Conservation (phyloP, 768 basidiomycete species). For the Cystobasidium ongulense region DNA sequence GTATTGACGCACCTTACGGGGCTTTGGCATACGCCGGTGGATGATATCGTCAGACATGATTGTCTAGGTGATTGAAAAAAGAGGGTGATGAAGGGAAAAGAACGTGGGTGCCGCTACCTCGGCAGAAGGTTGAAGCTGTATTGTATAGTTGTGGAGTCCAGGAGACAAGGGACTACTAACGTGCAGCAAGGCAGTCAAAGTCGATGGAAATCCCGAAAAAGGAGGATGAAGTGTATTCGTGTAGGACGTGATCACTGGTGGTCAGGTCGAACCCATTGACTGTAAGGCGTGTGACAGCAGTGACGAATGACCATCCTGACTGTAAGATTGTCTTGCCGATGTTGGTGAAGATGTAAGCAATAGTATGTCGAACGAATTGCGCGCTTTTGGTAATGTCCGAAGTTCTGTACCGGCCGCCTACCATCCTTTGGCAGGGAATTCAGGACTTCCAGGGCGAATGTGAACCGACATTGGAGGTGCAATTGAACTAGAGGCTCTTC, state of each 20-base stretch:
- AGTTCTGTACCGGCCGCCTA: not conserved
- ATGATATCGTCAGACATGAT: conserved; percentile 6
- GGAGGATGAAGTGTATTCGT: no score
- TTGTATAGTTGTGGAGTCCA: not conserved
- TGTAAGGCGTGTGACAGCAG: no score
- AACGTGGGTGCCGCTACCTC: not conserved
- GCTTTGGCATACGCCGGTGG: not conserved
- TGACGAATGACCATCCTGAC: no score
- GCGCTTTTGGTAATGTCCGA: no score
- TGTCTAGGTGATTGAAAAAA: not conserved
- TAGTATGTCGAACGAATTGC: no score
- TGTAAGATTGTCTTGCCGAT: no score
- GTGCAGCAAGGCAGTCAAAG: no score
- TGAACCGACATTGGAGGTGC: not conserved
- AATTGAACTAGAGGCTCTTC: not conserved
- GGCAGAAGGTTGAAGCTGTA: not conserved
- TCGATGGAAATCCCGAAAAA: no score
- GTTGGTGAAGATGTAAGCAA: no score
- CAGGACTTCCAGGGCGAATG: not conserved
- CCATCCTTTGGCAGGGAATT: not conserved
- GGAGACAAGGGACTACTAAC: not conserved
- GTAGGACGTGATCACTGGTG: no score
- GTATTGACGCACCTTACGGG: not conserved
- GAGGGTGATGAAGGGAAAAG: not conserved
- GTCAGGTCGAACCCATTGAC: no score